Percentiles rank a stretch among this genome's conserved stretches.
Evolutionary conservation across 2,329 filamentous ascomycete species (phyloP).

Genomic region (Fusarium sp.): DNA sequence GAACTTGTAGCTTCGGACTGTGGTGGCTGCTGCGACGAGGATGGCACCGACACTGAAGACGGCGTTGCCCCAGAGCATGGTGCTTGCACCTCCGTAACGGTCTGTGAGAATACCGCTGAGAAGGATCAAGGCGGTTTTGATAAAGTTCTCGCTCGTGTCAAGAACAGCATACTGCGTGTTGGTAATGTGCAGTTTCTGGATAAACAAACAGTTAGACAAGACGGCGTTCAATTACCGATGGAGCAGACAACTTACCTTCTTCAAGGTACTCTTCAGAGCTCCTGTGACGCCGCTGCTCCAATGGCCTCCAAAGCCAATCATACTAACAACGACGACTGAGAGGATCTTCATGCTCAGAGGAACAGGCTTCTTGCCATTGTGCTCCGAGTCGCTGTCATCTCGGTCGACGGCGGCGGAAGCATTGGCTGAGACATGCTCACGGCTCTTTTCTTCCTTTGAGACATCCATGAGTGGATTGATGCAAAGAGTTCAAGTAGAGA

Average conservation of each 20-base stretch:
- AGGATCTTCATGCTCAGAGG: conserved; percentile 46
- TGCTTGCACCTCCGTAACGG: conserved; percentile 66
- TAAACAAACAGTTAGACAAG: background rate
- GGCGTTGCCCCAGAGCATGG: conserved; percentile 71
- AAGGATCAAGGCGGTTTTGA: conserved; percentile 67
- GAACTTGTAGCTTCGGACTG: conserved; percentile 65
- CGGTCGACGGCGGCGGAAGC: conserved; percentile 16
- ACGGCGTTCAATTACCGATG: fast-evolving
- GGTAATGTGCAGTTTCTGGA: conserved; percentile 63
- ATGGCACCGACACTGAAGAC: conserved; percentile 68
- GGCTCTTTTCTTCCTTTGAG: conserved; percentile 14
- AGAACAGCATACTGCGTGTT: conserved; percentile 69
- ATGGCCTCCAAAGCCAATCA: conserved; percentile 68
- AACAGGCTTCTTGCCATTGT: conserved; percentile 36
- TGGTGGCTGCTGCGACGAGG: conserved; percentile 67
- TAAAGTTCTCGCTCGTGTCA: conserved; percentile 70
- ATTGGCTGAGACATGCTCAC: conserved; percentile 3
- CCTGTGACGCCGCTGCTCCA: conserved; percentile 71
- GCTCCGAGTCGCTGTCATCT: conserved; percentile 24
- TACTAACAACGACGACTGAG: conserved; percentile 60
- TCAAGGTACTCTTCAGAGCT: conserved; percentile 70
- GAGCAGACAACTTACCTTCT: conserved; percentile 53
- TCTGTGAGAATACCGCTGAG: conserved; percentile 67
- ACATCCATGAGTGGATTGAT: no score
- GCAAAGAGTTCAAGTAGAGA: background rate